These are phyloP conservation scores for Millerago galiae DNA, from an alignment of 805 yeast genomes.

Conservation along the genomic window DNA sequence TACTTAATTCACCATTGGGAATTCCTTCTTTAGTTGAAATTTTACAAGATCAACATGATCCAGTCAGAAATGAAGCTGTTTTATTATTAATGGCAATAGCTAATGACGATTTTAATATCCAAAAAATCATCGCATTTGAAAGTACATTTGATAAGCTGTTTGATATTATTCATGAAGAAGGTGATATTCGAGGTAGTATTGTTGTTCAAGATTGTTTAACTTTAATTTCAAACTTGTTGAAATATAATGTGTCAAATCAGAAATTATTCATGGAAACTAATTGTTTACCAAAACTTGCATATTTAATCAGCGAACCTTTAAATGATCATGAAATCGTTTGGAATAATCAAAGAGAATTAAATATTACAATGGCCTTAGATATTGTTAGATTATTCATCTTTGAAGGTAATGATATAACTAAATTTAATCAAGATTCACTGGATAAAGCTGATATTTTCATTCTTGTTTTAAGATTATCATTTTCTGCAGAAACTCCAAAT, in stretches of 20 bases:
- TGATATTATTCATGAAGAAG: constrained; percentile 76
- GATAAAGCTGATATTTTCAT: constrained; percentile 57
- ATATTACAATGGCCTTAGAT: constrained; percentile 61
- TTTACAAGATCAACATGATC: constrained; percentile 66
- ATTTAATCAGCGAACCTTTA: constrained; percentile 56
- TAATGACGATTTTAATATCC: constrained; percentile 77
- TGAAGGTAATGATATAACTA: constrained; percentile 64
- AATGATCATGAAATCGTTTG: constrained; percentile 47
- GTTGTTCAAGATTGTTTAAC: constrained; percentile 89
- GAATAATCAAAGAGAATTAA: constrained; percentile 70
- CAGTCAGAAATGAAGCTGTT: constrained; percentile 83
- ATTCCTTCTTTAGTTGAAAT: constrained; percentile 64
- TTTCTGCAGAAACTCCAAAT: constrained; percentile 58
- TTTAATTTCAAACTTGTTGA: constrained; percentile 62
- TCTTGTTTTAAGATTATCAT: constrained; percentile 61
- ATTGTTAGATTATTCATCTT: constrained; percentile 66
- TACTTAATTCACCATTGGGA: constrained; percentile 71
- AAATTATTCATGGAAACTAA: constrained; percentile 81
- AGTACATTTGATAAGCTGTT: constrained; percentile 82
- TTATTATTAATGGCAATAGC: constrained; percentile 78
- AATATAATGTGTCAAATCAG: constrained; percentile 86
- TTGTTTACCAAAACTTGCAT: constrained; percentile 60
- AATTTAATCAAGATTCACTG: constrained; percentile 53
- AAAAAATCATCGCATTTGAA: constrained; percentile 90
- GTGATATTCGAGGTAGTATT: constrained; percentile 81